Base-by-base conservation (phyloP, 148 eudicot genomes). In the Linanthus parryae region DNA sequence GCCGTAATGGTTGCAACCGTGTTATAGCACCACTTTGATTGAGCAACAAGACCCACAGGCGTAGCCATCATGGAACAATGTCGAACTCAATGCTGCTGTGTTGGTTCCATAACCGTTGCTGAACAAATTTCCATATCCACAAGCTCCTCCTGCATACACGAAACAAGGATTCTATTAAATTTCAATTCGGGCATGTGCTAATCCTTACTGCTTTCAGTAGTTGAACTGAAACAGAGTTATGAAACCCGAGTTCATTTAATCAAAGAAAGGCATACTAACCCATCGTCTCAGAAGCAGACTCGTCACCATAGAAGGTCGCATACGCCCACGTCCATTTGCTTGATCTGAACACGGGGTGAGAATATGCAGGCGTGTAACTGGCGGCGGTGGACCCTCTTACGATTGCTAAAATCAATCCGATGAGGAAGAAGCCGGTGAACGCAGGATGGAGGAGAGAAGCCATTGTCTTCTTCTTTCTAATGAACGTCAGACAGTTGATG, bases 281-380 rank as follows among this genome's bases (percentile, higher is more conserved):
- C 79, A 84, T 77, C 43, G 97, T 84, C 2, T 24, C 80, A 14
- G 80, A 53, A 20, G 87, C 90, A 2, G 78, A 13, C 29, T 81
- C 94, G 35, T 88, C 89, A 0, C 97, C 97, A 28, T 88, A 88
- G 46, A 88, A 88, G 0, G 94, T 84, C 37, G 94, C 94, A 41
- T 77, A 75, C 23, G 94, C 84, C 7, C 38, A 44, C 21, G 44
- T 61, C 97, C 94, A 84, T 28, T 62, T 44, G 13, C 64, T 48
- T 8, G 81, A 58, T 17, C 45, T 53, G 28, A 71, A 71, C 3
- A 58, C 67, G 0, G 44, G n/a, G n/a, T n/a, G n/a, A n/a, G n/a
- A n/a, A n/a, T n/a, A n/a, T n/a, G n/a, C n/a, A n/a, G n/a, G n/a
- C n/a, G n/a, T n/a, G n/a, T n/a, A n/a, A n/a, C n/a, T n/a, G n/a